Evolutionary conservation across 345 rosid species (phyloP).

Genomic region (Hypericum perforatum): DNA sequence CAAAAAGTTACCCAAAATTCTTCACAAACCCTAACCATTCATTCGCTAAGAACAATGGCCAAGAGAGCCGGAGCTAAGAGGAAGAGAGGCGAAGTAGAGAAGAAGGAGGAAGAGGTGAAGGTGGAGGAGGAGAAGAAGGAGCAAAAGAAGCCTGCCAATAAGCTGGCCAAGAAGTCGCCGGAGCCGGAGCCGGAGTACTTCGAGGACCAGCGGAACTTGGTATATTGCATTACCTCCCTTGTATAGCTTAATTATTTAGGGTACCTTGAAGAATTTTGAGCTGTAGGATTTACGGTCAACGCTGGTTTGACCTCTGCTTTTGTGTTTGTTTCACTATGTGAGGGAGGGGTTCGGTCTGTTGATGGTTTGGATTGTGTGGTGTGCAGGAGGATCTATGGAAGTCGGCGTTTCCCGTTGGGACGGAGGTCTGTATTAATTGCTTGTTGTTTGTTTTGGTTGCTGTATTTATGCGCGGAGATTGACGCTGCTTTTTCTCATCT

Average conservation of each 20-base stretch:
- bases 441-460: not conserved
- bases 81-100: not conserved
- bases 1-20: no score
- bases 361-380: conserved; percentile 9
- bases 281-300: no score
- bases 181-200: conserved; percentile 64
- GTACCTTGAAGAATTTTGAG: not conserved
- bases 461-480: not conserved
- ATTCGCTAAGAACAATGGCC: not conserved
- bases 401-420: conserved; percentile 77
- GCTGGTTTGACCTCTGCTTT: not conserved
- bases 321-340: conserved; percentile 4
- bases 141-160: conserved; percentile 5
- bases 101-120: not conserved
- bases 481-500: not conserved
- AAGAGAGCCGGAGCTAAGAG: conserved; percentile 2
- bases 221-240: conserved; percentile 10
- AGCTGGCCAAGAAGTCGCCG: conserved; percentile 40
- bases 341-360: not conserved
- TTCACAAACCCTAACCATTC: no score
- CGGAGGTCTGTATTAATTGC: conserved; percentile 49
- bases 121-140: not conserved
- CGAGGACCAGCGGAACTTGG: conserved; percentile 82
- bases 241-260: not conserved
- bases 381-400: conserved; percentile 88